Conservation (phyloP, 2,329 filamentous ascomycete species). For the Aureobasidium sp. region DNA sequence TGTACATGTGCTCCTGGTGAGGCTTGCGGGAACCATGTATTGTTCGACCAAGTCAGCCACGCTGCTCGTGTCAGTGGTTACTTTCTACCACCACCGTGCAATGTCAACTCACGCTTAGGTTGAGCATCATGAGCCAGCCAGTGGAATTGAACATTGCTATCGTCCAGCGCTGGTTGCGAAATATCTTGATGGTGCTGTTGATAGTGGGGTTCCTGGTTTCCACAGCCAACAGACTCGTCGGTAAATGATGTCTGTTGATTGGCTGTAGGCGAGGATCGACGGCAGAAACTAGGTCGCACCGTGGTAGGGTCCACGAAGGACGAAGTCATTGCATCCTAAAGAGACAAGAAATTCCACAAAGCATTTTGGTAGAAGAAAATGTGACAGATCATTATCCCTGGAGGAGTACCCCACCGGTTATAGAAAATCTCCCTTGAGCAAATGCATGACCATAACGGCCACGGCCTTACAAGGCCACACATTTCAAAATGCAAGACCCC, state of each 20-base stretch:
- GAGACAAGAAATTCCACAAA: not conserved
- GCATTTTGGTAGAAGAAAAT: not conserved
- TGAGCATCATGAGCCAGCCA: not conserved
- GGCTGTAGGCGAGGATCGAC: not conserved
- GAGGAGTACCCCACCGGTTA: slow-evolving; percentile 9
- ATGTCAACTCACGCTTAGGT: not conserved
- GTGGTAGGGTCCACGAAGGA: slow-evolving; percentile 2
- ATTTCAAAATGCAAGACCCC: slow-evolving; percentile 4
- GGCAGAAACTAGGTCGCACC: not conserved
- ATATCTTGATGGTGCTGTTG: not conserved
- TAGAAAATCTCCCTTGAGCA: not conserved
- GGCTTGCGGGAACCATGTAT: not conserved
- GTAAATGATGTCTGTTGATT: not conserved
- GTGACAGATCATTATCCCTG: slow-evolving; percentile 8
- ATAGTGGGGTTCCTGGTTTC: not conserved
- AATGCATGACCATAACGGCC: slow-evolving; percentile 9
- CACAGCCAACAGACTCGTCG: not conserved
- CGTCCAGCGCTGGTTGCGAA: not conserved
- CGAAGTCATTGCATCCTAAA: slow-evolving; percentile 10
- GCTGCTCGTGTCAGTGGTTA: not conserved
- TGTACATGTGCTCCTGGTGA: not conserved
- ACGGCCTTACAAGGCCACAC: slow-evolving; percentile 8
- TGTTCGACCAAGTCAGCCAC: not conserved
- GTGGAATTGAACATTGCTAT: not conserved
- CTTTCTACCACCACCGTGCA: not conserved